Percentiles rank a stretch among this genome's conserved stretches.
Conservation (phyloP, 202 grass and related monocot species). For the Carex arenaria region DNA sequence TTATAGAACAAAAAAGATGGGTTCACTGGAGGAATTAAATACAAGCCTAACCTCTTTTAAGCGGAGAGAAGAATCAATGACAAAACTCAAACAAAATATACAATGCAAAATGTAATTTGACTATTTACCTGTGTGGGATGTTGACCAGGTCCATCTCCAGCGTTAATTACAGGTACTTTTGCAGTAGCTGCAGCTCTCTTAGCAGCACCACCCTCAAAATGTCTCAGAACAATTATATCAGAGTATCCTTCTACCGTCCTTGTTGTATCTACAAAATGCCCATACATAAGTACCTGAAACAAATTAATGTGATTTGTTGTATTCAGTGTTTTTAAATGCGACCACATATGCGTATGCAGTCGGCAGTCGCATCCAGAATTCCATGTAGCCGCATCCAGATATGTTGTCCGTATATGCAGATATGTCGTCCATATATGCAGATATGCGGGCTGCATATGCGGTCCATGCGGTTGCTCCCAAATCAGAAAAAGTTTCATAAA, state of each 20-base stretch:
- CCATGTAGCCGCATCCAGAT: no score
- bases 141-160: slow-evolving; percentile 76
- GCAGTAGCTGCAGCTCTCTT: slow-evolving; percentile 61
- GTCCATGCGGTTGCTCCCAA: no score
- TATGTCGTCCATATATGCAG: no score
- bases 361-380: no score
- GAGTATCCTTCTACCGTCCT: slow-evolving; percentile 81
- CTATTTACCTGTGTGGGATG: slow-evolving; percentile 70
- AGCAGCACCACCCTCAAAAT: slow-evolving; percentile 87
- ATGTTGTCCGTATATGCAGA: no score
- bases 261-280: slow-evolving; percentile 64
- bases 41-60: neutral
- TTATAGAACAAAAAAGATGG: neutral
- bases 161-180: slow-evolving; percentile 70
- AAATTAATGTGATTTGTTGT: neutral
- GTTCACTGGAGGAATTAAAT: neutral
- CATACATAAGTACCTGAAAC: neutral
- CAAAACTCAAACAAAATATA: neutral
- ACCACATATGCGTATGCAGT: no score
- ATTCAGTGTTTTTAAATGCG: no score
- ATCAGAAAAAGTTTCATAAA: no score
- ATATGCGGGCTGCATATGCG: no score
- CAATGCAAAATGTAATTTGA: slow-evolving; percentile 12
- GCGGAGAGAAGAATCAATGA: neutral
- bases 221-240: slow-evolving; percentile 78